These are phyloP conservation scores for Fusarium proliferatum DNA, from an alignment of 2,329 filamentous ascomycete species.

Conservation along the genomic window DNA sequence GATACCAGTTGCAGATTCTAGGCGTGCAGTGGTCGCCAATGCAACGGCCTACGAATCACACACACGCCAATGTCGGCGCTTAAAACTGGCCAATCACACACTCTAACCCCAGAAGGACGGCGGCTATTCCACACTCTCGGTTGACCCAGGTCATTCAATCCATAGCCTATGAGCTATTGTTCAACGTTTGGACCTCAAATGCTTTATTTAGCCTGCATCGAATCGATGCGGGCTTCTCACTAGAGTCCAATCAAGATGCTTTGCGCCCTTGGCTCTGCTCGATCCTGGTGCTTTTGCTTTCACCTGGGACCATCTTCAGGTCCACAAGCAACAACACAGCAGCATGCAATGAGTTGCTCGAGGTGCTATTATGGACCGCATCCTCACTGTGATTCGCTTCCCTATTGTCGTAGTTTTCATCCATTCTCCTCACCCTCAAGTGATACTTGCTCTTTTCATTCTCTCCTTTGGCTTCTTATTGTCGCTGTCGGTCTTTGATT, in stretches of 20 bases:
- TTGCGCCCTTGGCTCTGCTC: constrained; percentile 32
- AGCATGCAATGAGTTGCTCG: constrained; percentile 23
- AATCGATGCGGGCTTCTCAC: constrained; percentile 31
- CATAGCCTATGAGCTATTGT: constrained; percentile 43
- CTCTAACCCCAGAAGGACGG: constrained; percentile 38
- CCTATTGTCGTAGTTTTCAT: constrained; percentile 16
- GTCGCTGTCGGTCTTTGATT: constrained; percentile 3
- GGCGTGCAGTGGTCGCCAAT: constrained; percentile 40
- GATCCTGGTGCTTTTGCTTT: constrained; percentile 33
- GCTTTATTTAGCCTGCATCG: constrained; percentile 46
- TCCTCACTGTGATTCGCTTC: constrained; percentile 19
- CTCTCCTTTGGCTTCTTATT: constrained; percentile 10
- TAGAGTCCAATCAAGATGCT: constrained; percentile 40
- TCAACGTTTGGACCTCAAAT: constrained; percentile 25
- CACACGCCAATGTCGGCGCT: constrained; percentile 40
- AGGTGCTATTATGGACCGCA: constrained; percentile 32
- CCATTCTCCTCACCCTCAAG: constrained; percentile 18
- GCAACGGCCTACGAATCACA: constrained; percentile 44
- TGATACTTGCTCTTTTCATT: constrained; percentile 6
- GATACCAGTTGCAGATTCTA: constrained; percentile 31
- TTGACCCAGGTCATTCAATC: constrained; percentile 41
- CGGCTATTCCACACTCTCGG: constrained; percentile 54
- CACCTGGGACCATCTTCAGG: constrained; percentile 6
- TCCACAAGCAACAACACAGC: constrained; percentile 25
- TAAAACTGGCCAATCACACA: constrained; percentile 46